Evolutionary conservation across 108 stramenopile species (phyloP).

Genomic region (Pelagomonas calceolata): DNA sequence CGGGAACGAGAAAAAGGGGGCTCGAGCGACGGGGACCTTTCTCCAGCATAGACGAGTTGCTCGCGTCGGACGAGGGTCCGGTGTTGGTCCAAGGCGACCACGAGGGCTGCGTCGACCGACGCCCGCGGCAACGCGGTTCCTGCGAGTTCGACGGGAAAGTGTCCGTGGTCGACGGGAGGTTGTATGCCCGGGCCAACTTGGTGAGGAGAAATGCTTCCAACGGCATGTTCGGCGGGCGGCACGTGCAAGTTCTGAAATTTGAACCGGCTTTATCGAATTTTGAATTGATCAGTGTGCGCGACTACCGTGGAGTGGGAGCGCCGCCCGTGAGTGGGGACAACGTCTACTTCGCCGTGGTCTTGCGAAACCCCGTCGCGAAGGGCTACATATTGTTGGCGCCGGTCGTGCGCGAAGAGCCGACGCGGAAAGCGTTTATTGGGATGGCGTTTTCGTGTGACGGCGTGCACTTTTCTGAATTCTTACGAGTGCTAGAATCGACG

Average conservation of each 20-base stretch:
- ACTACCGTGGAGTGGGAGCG: neutral
- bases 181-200: neutral
- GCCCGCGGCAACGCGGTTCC: neutral
- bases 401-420: neutral
- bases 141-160: neutral
- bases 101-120: neutral
- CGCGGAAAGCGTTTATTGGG: neutral
- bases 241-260: neutral
- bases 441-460: neutral
- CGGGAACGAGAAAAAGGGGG: too few relatives aligned
- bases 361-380: neutral
- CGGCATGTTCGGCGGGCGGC: neutral
- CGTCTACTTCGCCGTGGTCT: neutral
- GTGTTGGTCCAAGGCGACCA: neutral
- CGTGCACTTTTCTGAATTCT: neutral
- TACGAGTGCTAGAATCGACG: neutral
- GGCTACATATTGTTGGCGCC: neutral
- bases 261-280: neutral
- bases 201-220: neutral
- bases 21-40: too few relatives aligned
- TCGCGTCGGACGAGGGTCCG: too few relatives aligned
- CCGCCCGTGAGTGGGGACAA: neutral
- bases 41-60: too few relatives aligned
- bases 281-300: neutral
- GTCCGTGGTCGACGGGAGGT: neutral